Conservation (phyloP, 768 basidiomycete genomes). For the Leccinum rimulosum region DNA sequence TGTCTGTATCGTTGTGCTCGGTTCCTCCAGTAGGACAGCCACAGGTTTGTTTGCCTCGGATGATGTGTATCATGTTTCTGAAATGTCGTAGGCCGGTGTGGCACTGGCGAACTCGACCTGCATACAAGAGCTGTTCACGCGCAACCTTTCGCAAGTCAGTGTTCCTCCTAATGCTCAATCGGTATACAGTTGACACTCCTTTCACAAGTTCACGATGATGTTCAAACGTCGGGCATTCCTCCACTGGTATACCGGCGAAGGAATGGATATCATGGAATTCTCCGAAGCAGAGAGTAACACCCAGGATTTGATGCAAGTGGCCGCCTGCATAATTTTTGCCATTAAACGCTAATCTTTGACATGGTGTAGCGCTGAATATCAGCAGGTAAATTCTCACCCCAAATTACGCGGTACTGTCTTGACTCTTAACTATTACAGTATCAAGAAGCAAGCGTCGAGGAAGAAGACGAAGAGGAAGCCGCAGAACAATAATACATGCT, state of each 20-base stretch:
- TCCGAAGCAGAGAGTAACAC: slow-evolving; percentile 85
- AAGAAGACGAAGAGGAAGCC: slow-evolving; percentile 35
- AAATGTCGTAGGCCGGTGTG: slow-evolving; percentile 52
- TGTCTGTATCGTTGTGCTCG: slow-evolving; percentile 78
- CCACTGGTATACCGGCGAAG: slow-evolving; percentile 90
- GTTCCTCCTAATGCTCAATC: neutral
- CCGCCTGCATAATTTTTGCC: neutral
- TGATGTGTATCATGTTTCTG: slow-evolving; percentile 5
- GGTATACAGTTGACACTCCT: slow-evolving; percentile 1
- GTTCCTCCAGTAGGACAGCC: slow-evolving; percentile 81
- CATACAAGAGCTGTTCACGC: slow-evolving; percentile 83
- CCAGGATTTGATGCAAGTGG: slow-evolving; percentile 72
- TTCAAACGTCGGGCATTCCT: slow-evolving; percentile 83
- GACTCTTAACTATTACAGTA: slow-evolving; percentile 39
- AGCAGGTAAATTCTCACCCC: slow-evolving; percentile 51
- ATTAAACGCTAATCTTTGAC: slow-evolving; percentile 6
- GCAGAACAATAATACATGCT: slow-evolving; percentile 30
- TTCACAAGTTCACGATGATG: slow-evolving; percentile 67
- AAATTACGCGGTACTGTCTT: neutral
- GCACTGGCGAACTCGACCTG: slow-evolving; percentile 77
- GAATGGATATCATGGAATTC: slow-evolving; percentile 85
- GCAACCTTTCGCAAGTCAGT: slow-evolving; percentile 60
- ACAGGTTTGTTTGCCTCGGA: slow-evolving; percentile 41
- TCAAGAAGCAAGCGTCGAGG: slow-evolving; percentile 52
- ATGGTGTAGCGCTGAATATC: slow-evolving; percentile 75